Percentiles rank a stretch among this genome's conserved stretches.
Evolutionary conservation across 345 rosid species (phyloP).

Genomic region (Populus simonii): DNA sequence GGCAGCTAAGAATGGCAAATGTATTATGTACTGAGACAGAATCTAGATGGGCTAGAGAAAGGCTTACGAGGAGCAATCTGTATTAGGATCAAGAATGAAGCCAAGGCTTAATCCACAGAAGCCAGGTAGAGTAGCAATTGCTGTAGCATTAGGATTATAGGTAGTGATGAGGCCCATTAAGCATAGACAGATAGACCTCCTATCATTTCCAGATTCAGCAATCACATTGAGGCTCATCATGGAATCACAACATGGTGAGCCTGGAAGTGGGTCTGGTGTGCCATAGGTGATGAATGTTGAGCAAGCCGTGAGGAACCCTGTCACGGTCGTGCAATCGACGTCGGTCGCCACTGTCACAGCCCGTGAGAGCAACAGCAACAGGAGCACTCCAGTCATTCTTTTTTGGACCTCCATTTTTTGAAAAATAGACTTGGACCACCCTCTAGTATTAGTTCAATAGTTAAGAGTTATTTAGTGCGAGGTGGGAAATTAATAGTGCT

Average conservation of each 20-base stretch:
- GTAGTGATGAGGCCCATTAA: constrained; percentile 20
- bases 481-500: constrained; percentile 6
- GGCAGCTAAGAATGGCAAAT: neutral
- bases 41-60: neutral
- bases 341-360: constrained; percentile 18
- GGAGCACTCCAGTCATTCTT: neutral
- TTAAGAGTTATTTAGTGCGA: neutral
- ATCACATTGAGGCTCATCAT: constrained; percentile 14
- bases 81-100: constrained; percentile 58
- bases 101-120: constrained; percentile 70
- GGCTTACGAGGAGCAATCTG: constrained; percentile 57
- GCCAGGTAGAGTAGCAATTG: constrained; percentile 69
- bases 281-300: constrained; percentile 20
- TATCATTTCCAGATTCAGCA: constrained; percentile 8
- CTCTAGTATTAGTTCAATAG: neutral
- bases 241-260: constrained; percentile 28
- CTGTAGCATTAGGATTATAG: constrained; percentile 54
- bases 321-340: constrained; percentile 54
- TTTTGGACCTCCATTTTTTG: constrained; percentile 7
- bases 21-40: neutral
- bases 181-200: constrained; percentile 15
- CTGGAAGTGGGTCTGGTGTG: constrained; percentile 28
- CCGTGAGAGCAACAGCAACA: constrained; percentile 9
- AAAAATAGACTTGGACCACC: neutral
- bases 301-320: constrained; percentile 22